phyloP scores from a whole-genome alignment of 768 basidiomycete genomes.

The Leccinum ochraceum region DNA sequence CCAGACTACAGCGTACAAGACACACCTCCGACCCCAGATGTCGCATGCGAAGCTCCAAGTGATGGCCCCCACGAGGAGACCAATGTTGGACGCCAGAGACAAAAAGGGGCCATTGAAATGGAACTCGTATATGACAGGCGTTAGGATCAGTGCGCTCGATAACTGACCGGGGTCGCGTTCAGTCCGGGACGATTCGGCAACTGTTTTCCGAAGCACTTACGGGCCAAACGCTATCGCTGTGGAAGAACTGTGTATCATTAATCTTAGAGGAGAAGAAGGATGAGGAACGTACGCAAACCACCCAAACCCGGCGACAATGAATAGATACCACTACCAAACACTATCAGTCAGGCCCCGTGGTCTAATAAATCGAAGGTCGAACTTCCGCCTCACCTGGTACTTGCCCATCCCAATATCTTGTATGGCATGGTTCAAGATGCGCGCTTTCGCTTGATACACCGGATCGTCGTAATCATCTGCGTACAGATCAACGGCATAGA shows the following conservation, averaged over 20 bases:
- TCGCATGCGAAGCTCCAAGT: conserved; percentile 52
- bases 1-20: background rate
- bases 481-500: conserved; percentile 29
- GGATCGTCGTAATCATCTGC: conserved; percentile 42
- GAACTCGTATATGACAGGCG: conserved; percentile 51
- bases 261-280: too few species aligned
- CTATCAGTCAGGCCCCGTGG: background rate
- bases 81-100: conserved; percentile 52
- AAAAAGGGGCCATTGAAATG: conserved; percentile 48
- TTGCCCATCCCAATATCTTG: conserved; percentile 59
- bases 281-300: conserved; percentile 40
- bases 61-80: conserved; percentile 51
- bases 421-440: conserved; percentile 45
- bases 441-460: conserved; percentile 51
- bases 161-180: conserved; percentile 29
- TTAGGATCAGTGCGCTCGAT: conserved; percentile 45
- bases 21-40: conserved; percentile 50
- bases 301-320: conserved; percentile 42
- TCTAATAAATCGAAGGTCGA: background rate
- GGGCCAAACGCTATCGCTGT: conserved; percentile 41
- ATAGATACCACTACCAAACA: conserved; percentile 38
- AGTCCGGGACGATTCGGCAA: background rate
- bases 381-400: conserved; percentile 43
- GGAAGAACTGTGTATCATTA: too few species aligned
- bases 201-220: conserved; percentile 22